Evolutionary conservation across 768 basidiomycete species (phyloP), one percentile per base, ranked within the genome.

Genomic region (Lentinula sp.): DNA sequence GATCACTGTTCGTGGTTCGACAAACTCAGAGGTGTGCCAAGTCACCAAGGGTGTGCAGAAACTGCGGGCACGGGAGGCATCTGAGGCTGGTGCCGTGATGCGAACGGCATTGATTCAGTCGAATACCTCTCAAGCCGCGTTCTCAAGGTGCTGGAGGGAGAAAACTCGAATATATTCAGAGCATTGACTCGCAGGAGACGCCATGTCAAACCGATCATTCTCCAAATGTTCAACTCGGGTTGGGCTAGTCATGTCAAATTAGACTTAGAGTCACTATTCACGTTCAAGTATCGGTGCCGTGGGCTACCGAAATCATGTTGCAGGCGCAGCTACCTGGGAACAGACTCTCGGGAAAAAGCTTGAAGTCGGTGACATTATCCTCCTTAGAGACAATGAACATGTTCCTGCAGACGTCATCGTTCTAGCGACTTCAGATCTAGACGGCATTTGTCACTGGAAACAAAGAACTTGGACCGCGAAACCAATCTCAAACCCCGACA

Each of bases 311-410:
- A 85, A 85, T 52, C 85, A 83, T 41, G 74, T 82, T 2, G 77
- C 77, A 3, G 93, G 93, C 0, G 83, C 86, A 3, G 87, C 93
- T 2, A 79, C 81, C 32, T 98, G 96, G 96, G 95, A 98, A 69
- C 79, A 96, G 59, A 98, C 96, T 13, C 76, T 98, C 1, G 98
- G 96, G 96, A 98, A 98, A 80, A 98, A 98, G 78, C 80, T 98
- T 48, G 95, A 97, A 70, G 95, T 98, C 12, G 96, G 96, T n/a
- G 96, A 98, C 69, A 74, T 98, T 20, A 91, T 98, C 36, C 76
- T 98, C 8, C 78, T 98, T 37, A 79, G 89, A 61, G 94, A 98
- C 65, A 91, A 98, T 72, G 96, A 98, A 54, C 96, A 97, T 74
- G 90, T 98, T 12, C 96, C 96, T 0, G 96, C 96, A 6, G 96